phyloP scores from a whole-genome alignment of 352 stramenopile species.

The Globisporangium parvum region DNA sequence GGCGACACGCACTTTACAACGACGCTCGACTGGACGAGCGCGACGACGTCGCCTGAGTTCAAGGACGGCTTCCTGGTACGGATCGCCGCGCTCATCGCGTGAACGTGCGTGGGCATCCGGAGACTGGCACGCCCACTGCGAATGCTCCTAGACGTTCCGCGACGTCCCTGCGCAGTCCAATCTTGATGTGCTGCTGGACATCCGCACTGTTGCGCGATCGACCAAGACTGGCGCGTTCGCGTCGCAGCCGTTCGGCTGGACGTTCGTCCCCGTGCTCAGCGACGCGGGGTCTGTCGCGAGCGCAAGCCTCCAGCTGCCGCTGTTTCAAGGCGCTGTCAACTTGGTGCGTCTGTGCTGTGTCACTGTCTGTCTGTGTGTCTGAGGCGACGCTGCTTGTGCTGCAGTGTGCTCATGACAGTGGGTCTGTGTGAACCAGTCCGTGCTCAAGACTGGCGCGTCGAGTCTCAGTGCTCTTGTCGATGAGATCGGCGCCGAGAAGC shows the following conservation, averaged over 20 bases:
- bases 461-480: conserved; percentile 27
- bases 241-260: conserved; percentile 54
- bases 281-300: conserved; percentile 26
- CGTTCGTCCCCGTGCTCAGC: conserved; percentile 49
- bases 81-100: not conserved
- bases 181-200: conserved; percentile 46
- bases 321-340: conserved; percentile 59
- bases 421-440: conserved; percentile 17
- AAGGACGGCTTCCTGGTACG: conserved; percentile 48
- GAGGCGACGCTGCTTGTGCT: too few species aligned
- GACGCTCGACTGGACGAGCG: conserved; percentile 52
- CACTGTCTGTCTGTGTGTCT: not conserved
- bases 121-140: too few species aligned
- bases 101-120: too few species aligned
- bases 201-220: conserved; percentile 37
- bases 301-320: conserved; percentile 44
- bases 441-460: conserved; percentile 22
- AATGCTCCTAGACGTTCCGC: conserved; percentile 42
- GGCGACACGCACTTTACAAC: conserved; percentile 55
- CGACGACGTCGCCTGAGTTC: conserved; percentile 49
- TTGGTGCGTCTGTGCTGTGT: conserved; percentile 24
- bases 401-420: not conserved
- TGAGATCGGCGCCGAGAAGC: conserved; percentile 36
- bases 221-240: conserved; percentile 36
- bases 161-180: conserved; percentile 21